Percentiles rank a stretch among this genome's conserved stretches.
These are phyloP conservation scores for Fusarium virguliforme DNA, from an alignment of 2,329 filamentous ascomycete genomes.

Conservation along the genomic window DNA sequence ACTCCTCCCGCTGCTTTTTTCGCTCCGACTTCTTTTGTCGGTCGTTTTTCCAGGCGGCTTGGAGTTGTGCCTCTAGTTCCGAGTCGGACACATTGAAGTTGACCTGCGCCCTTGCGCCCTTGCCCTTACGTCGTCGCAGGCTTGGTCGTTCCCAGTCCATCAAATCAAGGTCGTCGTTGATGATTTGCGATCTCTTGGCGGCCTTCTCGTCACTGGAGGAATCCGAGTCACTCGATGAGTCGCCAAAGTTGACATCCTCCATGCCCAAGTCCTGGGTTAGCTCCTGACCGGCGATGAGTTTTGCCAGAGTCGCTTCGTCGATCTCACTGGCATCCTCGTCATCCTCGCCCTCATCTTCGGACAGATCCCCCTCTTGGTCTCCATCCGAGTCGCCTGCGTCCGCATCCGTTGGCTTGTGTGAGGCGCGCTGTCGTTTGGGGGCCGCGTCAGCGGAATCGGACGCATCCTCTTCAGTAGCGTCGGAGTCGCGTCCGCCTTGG, in stretches of 20 bases:
- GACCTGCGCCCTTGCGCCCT: constrained; percentile 71
- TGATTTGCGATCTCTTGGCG: constrained; percentile 59
- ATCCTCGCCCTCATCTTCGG: constrained; percentile 11
- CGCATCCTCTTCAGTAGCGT: constrained; percentile 16
- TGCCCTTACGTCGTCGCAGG: constrained; percentile 73
- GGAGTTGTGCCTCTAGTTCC: constrained; percentile 75
- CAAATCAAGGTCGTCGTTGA: constrained; percentile 78
- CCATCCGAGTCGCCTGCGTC: constrained; percentile 48
- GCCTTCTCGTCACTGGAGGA: constrained; percentile 26
- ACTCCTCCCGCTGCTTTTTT: constrained; percentile 79
- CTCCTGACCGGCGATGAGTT: constrained; percentile 46
- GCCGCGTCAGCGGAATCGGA: constrained; percentile 64
- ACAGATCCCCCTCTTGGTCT: constrained; percentile 17
- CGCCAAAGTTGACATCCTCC: constrained; percentile 38
- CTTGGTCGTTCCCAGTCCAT: constrained; percentile 87
- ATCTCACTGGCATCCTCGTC: constrained; percentile 41
- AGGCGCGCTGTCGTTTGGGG: constrained; percentile 68
- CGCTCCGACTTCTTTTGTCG: constrained; percentile 79
- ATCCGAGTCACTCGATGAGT: constrained; percentile 38
- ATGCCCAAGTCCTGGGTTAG: constrained; percentile 29
- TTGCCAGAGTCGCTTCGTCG: constrained; percentile 50
- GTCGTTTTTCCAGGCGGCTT: constrained; percentile 76
- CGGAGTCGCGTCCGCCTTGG: constrained; percentile 27
- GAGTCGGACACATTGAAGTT: constrained; percentile 73
- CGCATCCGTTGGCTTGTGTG: constrained; percentile 57